Evolutionary conservation across 345 rosid species (phyloP), one percentile per base, ranked within the genome.

Genomic region (Turritis glabra): DNA sequence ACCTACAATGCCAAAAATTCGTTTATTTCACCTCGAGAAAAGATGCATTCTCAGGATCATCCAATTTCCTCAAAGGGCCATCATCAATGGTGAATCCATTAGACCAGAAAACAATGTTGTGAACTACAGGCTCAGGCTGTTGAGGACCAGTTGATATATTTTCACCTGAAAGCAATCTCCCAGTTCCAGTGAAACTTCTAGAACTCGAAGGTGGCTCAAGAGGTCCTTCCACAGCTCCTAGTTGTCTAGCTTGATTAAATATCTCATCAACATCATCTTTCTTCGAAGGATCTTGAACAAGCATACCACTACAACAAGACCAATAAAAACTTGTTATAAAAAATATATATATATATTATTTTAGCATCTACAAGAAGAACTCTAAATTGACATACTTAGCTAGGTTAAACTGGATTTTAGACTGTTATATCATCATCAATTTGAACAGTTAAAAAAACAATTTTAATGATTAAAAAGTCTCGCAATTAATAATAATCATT

Each of bases 221-320:
- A 14, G 94, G 96, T 53, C 96, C 92, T 85, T 92, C 98, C 21
- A 95, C 90, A 63, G 99, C 98, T 72, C 99, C 98, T 71, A 90
- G 64, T 46, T 95, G 87, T 82, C 96, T 87, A 67, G 98, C 98
- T 85, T 86, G 93, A 60, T 88, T 88, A 79, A 95, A 92, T 58
- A 95, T 92, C 15, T 89, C 93, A 83, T 92, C 98, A 57, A 92
- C 98, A 78, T 92, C 93, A 80, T 86, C 85, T 35, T 83, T 86
- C 64, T 92, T 92, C 1, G 90, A 18, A 66, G 99, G 97, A 80
- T 90, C 97, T 81, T 95, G 99, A 78, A 95, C 99, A 21, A 95
- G 87, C 99, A 95, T 95, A 55, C 99, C 98, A 77, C 98, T 89
- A 77, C 80, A 82, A 59, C 51, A 69, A 14, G 0, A n/a, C 30